Base-by-base conservation (phyloP, 257 asterid genomes). In the Solanum chmielewskii region DNA sequence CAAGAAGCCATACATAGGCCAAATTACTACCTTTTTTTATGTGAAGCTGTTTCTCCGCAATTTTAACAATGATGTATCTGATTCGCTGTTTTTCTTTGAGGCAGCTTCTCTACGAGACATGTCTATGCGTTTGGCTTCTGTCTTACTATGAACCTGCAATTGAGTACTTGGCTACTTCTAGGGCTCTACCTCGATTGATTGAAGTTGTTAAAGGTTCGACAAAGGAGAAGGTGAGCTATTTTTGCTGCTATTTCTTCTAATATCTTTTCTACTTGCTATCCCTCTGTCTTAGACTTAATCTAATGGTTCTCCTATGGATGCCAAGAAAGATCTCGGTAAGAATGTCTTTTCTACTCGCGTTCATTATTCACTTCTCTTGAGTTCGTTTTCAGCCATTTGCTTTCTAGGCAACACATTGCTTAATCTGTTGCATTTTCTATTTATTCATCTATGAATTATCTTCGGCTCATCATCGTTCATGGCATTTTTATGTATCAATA, bases 71-170 rank as follows among this genome's bases (percentile, higher is more conserved):
- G 68, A 23, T 37, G 60, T 42, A 44, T 86, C 74, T 86, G 74
- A 88, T 35, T 70, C 10, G 56, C 59, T 35, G n/a, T 83, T 81
- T 74, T 66, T 84, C 89, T 83, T 89, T 90, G 88, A 87, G 86
- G 89, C 98, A 96, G 98, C 98, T 95, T 85, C 95, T 96, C 21
- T 96, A 96, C 44, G 99, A 96, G 91, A 96, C 98, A 78, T 93
- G 99, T 85, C 94, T 95, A 21, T 96, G 98, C 80, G 90, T 95
- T 56, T 96, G 99, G 98, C 96, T 96, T 89, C 92, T 96, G 88
- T 95, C 99, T 69, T 96, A 90, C 98, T 96, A 91, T 84, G 98
- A 93, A 88, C 98, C 99, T 89, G 98, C 98, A 89, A 62, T 94
- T 41, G 98, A 96, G 87, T 90, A 92, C 89, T 92, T 95, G 93